Conservation (phyloP, 2,329 filamentous ascomycete genomes). For the Fusarium nanum region DNA sequence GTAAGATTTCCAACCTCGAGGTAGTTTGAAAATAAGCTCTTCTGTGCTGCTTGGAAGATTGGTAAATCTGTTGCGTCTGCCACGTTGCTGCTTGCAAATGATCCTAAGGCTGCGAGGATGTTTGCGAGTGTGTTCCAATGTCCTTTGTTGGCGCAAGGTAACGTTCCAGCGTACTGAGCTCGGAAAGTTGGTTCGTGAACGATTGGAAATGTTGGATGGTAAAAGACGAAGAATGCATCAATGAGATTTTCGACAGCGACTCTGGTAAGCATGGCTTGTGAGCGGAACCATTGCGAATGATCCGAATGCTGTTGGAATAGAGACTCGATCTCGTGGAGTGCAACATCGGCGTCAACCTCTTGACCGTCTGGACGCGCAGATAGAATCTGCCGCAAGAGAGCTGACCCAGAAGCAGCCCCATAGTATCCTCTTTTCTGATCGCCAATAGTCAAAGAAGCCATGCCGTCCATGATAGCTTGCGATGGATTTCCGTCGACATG, state of each 20-base stretch:
- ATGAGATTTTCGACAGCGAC: constrained; percentile 30
- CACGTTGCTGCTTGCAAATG: constrained; percentile 18
- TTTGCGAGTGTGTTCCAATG: constrained; percentile 26
- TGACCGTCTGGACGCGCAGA: constrained; percentile 31
- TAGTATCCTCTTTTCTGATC: constrained; percentile 34
- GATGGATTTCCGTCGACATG: constrained; percentile 24
- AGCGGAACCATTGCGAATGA: constrained; percentile 32
- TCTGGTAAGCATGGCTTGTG: constrained; percentile 31
- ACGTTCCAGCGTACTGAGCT: constrained; percentile 19
- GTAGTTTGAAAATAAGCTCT: constrained; percentile 26
- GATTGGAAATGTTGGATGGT: constrained; percentile 25
- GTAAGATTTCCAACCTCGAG: constrained; percentile 30
- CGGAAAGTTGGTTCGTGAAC: constrained; percentile 34
- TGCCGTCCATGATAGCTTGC: constrained; percentile 33
- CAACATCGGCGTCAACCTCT: constrained; percentile 23
- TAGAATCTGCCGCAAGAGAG: constrained; percentile 27
- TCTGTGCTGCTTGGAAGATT: constrained; percentile 25
- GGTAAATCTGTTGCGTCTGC: constrained; percentile 14
- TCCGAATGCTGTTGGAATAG: constrained; percentile 29
- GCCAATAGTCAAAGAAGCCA: constrained; percentile 28
- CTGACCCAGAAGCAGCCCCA: constrained; percentile 29
- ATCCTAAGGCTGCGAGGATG: constrained; percentile 17
- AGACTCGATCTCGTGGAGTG: constrained; percentile 30
- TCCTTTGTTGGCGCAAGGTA: constrained; percentile 22
- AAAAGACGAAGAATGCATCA: constrained; percentile 25